A percentile compares a stretch with the other conserved stretches of the same genome.
Evolutionary conservation across 495 filamentous ascomycete genomes (phyloP).

Genomic region (Talaromyces thailandensis): DNA sequence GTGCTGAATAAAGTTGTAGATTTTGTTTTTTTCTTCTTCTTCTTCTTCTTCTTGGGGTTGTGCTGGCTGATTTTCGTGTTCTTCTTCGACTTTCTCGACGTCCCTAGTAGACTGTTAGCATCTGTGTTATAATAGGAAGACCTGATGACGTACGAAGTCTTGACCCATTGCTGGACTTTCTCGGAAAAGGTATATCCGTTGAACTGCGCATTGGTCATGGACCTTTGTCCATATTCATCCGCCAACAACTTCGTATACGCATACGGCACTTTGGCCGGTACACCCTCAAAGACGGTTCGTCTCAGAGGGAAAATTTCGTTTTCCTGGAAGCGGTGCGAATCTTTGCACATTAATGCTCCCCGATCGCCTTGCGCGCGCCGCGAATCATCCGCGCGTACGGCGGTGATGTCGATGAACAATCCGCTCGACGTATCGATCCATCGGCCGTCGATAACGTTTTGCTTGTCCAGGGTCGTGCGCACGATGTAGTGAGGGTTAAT

Average conservation of each 20-base stretch:
- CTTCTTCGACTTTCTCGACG: neutral
- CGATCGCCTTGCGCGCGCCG: constrained; percentile 22
- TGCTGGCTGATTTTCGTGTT: neutral
- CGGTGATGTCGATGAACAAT: constrained; percentile 56
- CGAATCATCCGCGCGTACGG: constrained; percentile 37
- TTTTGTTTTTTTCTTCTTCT: neutral
- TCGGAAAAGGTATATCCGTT: constrained; percentile 41
- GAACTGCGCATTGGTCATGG: constrained; percentile 56
- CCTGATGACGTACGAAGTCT: neutral
- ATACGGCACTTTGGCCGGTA: constrained; percentile 66
- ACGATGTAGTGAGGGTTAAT: constrained; percentile 52
- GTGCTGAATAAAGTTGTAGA: neutral
- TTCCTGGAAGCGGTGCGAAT: constrained; percentile 45
- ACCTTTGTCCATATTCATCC: constrained; percentile 63
- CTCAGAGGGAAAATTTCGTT: constrained; percentile 72
- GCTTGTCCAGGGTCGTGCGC: constrained; percentile 28
- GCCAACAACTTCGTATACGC: constrained; percentile 61
- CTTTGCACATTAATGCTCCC: constrained; percentile 46
- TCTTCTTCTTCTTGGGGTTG: neutral
- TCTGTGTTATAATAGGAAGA: neutral
- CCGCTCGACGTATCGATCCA: constrained; percentile 56
- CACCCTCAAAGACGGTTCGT: constrained; percentile 68
- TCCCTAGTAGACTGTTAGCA: neutral
- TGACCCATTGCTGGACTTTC: constrained; percentile 1
- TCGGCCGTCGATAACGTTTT: constrained; percentile 52